Conservation (phyloP, 2,329 filamentous ascomycete genomes). For the Epichloe hybrida region DNA sequence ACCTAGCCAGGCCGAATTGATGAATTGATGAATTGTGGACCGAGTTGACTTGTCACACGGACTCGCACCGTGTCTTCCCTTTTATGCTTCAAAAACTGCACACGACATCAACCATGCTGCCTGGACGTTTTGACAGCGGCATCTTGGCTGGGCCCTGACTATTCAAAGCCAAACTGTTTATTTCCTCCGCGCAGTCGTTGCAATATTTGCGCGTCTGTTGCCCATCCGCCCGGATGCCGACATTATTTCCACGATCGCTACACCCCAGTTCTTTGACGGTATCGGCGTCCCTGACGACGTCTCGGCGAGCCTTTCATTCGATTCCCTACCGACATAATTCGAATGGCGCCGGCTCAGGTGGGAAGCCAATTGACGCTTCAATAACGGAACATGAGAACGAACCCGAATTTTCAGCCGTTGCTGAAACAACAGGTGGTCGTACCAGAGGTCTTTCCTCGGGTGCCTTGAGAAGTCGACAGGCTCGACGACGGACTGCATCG, state of each 20-base stretch:
- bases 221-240: slow-evolving; percentile 17
- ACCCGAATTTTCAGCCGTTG: slow-evolving; percentile 14
- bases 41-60: no score
- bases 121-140: neutral
- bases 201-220: slow-evolving; percentile 2
- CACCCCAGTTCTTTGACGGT: slow-evolving; percentile 12
- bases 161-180: neutral
- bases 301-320: slow-evolving; percentile 12
- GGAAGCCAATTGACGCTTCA: slow-evolving; percentile 17
- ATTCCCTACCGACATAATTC: slow-evolving; percentile 7
- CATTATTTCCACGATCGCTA: slow-evolving; percentile 17
- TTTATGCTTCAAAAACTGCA: neutral
- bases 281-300: slow-evolving; percentile 11
- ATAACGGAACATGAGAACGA: slow-evolving; percentile 15
- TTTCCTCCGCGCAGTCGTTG: neutral
- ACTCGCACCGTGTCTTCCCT: no score
- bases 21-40: no score
- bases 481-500: slow-evolving; percentile 18
- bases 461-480: slow-evolving; percentile 17
- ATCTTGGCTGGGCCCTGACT: neutral
- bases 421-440: slow-evolving; percentile 16
- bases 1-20: no score
- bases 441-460: slow-evolving; percentile 13
- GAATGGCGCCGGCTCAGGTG: slow-evolving; percentile 10
- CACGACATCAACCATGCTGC: neutral